phyloP scores from a whole-genome alignment of 1,139 yeast genomes.

The Diutina ranongensis region DNA sequence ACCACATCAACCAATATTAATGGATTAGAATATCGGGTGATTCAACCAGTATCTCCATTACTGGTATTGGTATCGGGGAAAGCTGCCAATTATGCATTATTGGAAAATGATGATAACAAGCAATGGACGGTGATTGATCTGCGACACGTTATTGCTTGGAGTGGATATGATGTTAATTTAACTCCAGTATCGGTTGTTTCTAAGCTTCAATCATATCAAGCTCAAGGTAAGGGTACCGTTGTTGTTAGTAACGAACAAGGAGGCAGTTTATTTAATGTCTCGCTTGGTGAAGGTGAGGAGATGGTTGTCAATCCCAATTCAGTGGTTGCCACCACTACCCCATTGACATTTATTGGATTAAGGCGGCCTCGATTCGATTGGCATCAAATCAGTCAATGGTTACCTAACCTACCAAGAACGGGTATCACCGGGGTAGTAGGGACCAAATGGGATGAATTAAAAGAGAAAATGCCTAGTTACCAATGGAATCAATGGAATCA shows the following conservation, averaged over 20 bases:
- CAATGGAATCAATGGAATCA: not conserved
- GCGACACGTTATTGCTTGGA: slow-evolving; percentile 1
- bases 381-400: not conserved
- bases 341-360: not conserved
- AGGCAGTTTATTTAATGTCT: not conserved
- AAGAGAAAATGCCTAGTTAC: not conserved
- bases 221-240: not conserved
- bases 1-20: not conserved
- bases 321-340: slow-evolving; percentile 1
- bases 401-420: not conserved
- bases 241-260: not conserved
- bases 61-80: not conserved
- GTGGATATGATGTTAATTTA: not conserved
- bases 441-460: not conserved
- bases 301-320: not conserved
- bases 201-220: not conserved
- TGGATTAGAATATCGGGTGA: not conserved
- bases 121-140: slow-evolving; percentile 2
- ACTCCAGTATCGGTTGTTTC: not conserved
- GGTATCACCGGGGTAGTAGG: not conserved
- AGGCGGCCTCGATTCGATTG: not conserved
- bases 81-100: slow-evolving; percentile 1
- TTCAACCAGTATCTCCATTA: not conserved
- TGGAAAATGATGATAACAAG: not conserved
- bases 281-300: not conserved